Evolutionary conservation across 495 filamentous ascomycete species (phyloP).

Genomic region (Penicillium malachiteum): DNA sequence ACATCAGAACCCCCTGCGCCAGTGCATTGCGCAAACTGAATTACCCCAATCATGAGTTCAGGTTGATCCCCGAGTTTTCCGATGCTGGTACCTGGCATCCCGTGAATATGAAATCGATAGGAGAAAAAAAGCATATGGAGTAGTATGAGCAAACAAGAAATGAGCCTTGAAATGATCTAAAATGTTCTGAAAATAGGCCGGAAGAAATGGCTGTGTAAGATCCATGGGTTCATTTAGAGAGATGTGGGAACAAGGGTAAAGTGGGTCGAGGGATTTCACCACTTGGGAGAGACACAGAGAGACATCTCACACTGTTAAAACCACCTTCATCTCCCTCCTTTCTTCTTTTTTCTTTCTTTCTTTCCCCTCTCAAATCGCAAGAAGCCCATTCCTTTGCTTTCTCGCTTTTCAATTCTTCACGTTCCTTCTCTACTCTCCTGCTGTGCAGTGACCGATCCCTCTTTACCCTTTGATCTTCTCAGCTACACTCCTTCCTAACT

Average conservation of each 20-base stretch:
- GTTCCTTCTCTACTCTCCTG: constrained; percentile 21
- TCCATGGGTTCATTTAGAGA: constrained; percentile 3
- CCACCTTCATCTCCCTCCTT: not conserved
- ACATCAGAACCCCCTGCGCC: not conserved
- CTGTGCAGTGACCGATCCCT: constrained; percentile 39
- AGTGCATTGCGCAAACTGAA: constrained; percentile 1
- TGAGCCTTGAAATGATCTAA: too few relatives aligned
- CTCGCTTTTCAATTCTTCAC: constrained; percentile 3
- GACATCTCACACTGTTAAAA: not conserved
- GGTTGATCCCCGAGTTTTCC: not conserved
- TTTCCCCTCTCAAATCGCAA: not conserved
- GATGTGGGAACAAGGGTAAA: not conserved
- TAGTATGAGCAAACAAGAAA: not conserved
- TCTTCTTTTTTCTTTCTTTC: not conserved
- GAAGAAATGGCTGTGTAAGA: not conserved
- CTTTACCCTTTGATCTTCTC: constrained; percentile 10
- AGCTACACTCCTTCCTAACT: constrained; percentile 4
- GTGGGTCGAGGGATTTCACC: not conserved
- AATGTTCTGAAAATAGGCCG: too few relatives aligned
- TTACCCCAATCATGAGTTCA: not conserved
- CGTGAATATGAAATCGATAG: too few relatives aligned
- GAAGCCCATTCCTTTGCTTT: not conserved
- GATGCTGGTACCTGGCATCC: constrained; percentile 4
- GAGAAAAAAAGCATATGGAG: not conserved
- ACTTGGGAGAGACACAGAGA: not conserved